Evolutionary conservation across 106 monocot genomes (phyloP).

Genomic region (Alisma plantagoaquatica): DNA sequence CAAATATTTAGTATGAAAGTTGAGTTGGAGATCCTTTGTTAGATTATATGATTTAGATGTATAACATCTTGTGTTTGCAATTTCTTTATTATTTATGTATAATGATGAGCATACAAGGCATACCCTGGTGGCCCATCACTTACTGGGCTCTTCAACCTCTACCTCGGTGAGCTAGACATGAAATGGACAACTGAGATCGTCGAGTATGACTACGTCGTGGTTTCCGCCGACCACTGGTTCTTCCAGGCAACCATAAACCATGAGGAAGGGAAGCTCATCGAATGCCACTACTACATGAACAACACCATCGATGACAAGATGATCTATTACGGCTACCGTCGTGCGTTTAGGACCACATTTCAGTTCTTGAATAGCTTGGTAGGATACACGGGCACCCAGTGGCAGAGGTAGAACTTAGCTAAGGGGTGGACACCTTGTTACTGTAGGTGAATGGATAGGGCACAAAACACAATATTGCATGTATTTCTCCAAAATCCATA

Average conservation of each 20-base stretch:
- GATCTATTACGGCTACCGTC: slow-evolving; percentile 7
- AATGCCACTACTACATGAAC: slow-evolving; percentile 6
- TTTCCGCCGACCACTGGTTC: slow-evolving; percentile 22
- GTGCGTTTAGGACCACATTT: slow-evolving; percentile 9
- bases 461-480: too few species aligned
- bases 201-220: slow-evolving; percentile 9
- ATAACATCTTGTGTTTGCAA: too few species aligned
- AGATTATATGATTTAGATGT: too few species aligned
- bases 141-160: slow-evolving; percentile 6
- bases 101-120: slow-evolving; percentile 1
- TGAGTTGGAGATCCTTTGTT: too few species aligned
- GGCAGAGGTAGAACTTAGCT: too few species aligned
- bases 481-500: too few species aligned
- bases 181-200: slow-evolving; percentile 1
- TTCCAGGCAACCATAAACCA: slow-evolving; percentile 6
- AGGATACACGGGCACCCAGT: slow-evolving; percentile 1
- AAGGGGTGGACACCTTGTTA: too few species aligned
- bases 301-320: neutral
- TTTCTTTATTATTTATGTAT: too few species aligned
- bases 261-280: neutral
- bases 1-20: too few species aligned
- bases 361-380: neutral
- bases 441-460: too few species aligned
- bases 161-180: slow-evolving; percentile 14
- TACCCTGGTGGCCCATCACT: neutral